These are phyloP conservation scores for Apiotrichum laibachii DNA, from an alignment of 1,284 basidiomycete species.

Conservation along the genomic window DNA sequence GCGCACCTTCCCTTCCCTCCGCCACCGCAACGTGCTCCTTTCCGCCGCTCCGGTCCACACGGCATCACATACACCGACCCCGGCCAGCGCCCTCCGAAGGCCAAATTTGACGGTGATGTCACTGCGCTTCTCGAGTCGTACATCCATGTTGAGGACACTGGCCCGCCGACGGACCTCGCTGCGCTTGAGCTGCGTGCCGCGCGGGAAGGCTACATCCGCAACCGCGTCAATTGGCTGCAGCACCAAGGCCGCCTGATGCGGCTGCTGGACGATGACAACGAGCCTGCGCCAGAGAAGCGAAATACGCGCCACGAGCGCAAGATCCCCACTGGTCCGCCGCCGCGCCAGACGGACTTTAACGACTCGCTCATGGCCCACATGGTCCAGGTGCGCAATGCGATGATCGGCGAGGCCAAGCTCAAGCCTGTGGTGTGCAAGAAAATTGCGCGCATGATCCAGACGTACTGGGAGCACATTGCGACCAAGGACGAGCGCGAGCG, in stretches of 20 bases:
- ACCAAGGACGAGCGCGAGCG: slow-evolving; percentile 62
- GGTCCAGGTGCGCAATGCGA: slow-evolving; percentile 48
- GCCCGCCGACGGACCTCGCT: slow-evolving; percentile 51
- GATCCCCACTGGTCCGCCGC: slow-evolving; percentile 21
- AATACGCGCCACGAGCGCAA: slow-evolving; percentile 18
- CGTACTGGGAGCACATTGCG: slow-evolving; percentile 72
- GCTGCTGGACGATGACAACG: slow-evolving; percentile 52
- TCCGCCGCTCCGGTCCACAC: slow-evolving; percentile 67
- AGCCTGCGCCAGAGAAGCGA: slow-evolving; percentile 11
- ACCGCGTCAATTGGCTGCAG: slow-evolving; percentile 56
- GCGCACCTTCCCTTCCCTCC: slow-evolving; percentile 38
- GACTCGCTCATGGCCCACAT: slow-evolving; percentile 51
- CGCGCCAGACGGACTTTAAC: slow-evolving; percentile 44
- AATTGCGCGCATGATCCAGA: slow-evolving; percentile 66
- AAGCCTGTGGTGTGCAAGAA: slow-evolving; percentile 52
- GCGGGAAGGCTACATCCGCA: slow-evolving; percentile 56
- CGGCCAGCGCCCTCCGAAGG: slow-evolving; percentile 60
- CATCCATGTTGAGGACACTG: slow-evolving; percentile 56
- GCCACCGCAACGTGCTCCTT: slow-evolving; percentile 51
- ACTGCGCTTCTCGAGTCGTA: slow-evolving; percentile 63
- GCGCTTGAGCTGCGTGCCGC: slow-evolving; percentile 55
- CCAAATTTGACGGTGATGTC: slow-evolving; percentile 59
- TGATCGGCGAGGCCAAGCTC: slow-evolving; percentile 46
- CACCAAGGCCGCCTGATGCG: slow-evolving; percentile 47
- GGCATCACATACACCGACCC: slow-evolving; percentile 61